Evolutionary conservation across 441 rosid genomes (phyloP).

Genomic region (Gossypium davidsonii): DNA sequence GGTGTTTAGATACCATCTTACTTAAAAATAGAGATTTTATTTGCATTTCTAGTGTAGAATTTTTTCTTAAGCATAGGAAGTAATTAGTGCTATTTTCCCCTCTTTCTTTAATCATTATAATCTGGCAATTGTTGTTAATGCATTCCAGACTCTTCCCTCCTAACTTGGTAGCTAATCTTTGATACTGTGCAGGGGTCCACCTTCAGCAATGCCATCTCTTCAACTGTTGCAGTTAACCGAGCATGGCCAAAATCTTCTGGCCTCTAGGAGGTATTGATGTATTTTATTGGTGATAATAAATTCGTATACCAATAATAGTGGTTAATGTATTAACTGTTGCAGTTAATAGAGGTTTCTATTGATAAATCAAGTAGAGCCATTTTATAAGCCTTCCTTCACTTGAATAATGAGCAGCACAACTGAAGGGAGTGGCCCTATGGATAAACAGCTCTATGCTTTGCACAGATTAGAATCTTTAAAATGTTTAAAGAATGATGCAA

Average conservation of each 20-base stretch:
- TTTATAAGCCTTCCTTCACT: too few species aligned
- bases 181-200: slow-evolving; percentile 18
- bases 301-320: not conserved
- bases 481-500: not conserved
- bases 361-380: too few species aligned
- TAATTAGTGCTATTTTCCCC: not conserved
- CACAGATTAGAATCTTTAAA: not conserved
- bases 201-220: slow-evolving; percentile 76
- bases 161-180: slow-evolving; percentile 26
- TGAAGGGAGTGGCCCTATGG: not conserved
- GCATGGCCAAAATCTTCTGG: slow-evolving; percentile 71
- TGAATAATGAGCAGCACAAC: not conserved
- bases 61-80: too few species aligned
- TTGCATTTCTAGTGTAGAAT: too few species aligned
- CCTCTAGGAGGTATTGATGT: slow-evolving; percentile 61
- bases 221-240: slow-evolving; percentile 88
- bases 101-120: not conserved
- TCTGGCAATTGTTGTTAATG: slow-evolving; percentile 10
- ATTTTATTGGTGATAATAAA: not conserved
- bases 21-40: too few species aligned
- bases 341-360: too few species aligned
- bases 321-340: too few species aligned
- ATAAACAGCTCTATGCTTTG: not conserved
- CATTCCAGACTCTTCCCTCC: slow-evolving; percentile 30
- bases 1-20: too few species aligned